These are phyloP conservation scores for Flammula alnicola DNA, from an alignment of 1,284 basidiomycete species.

Conservation along the genomic window DNA sequence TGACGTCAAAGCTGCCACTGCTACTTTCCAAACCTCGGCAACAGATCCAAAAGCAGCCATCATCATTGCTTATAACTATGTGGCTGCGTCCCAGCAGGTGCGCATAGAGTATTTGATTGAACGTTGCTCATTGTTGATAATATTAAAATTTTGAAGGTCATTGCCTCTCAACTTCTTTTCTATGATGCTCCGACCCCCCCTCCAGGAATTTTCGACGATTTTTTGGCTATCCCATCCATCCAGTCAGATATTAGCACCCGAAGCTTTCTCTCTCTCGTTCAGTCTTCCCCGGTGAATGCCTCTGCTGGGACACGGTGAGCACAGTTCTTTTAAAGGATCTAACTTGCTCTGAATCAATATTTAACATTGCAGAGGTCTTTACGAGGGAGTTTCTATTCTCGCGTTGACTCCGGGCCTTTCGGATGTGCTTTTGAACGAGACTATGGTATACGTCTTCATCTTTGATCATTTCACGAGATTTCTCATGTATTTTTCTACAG, in stretches of 20 bases:
- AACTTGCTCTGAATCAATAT: background rate
- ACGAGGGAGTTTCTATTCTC: constrained; percentile 4
- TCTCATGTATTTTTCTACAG: constrained; percentile 9
- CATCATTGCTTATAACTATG: constrained; percentile 54
- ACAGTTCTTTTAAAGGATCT: background rate
- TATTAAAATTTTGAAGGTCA: constrained; percentile 25
- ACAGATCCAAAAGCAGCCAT: constrained; percentile 63
- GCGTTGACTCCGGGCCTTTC: background rate
- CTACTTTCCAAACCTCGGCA: constrained; percentile 49
- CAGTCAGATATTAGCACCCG: constrained; percentile 42
- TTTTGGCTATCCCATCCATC: constrained; percentile 43
- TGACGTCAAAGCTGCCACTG: constrained; percentile 47
- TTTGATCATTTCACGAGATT: constrained; percentile 49
- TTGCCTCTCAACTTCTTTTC: constrained; percentile 39
- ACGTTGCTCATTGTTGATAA: background rate
- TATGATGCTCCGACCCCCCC: constrained; percentile 56
- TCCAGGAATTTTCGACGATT: constrained; percentile 51
- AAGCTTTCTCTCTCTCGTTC: constrained; percentile 44
- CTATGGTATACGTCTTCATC: constrained; percentile 17
- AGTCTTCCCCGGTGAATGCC: constrained; percentile 41
- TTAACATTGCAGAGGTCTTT: constrained; percentile 4
- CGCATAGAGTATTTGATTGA: background rate
- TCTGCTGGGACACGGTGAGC: constrained; percentile 45
- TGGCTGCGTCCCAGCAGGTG: constrained; percentile 40
- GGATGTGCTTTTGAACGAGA: constrained; percentile 31